Evolutionary conservation across 192 early-diverging fungal species (phyloP), one percentile per base, ranked within the genome.

Genomic region (Spizellomyces punctatus): DNA sequence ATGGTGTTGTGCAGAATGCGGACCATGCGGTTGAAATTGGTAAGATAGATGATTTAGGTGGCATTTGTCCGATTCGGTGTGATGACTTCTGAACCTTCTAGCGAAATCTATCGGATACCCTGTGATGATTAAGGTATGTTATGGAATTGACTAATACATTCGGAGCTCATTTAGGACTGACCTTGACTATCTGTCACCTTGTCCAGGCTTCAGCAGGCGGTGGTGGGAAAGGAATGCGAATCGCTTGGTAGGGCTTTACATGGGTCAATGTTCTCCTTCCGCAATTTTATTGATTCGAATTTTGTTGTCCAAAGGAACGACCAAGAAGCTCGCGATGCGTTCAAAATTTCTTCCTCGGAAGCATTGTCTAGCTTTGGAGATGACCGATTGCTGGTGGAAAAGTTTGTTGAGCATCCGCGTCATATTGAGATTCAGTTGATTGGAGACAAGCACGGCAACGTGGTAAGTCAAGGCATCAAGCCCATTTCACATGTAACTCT

Each of bases 161-260:
- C 3, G 27, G 3, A 36, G 27, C 27, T 36, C 27, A 36, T 36
- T 36, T 36, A 3, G 27, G 3, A 36, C 27, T 36, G 27, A 36
- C 3, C 3, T 36, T 36, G 27, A 36, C 27, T 2, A 36, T 36
- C 27, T 36, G 27, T 36, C 27, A 36, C 27, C 27, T 2, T 36
- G 27, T 36, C 3, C 27, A 36, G 83, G 96, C 96, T 27, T 85
- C 95, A 61, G 91, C 93, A 76, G 96, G 96, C 59, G 96, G 96
- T 52, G 96, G 96, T 73, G 96, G 96, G 12, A 99, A 99, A 83
- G 97, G 96, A 64, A 99, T 99, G 83, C 90, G 97, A 63, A 96
- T 95, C 82, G 95, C 93, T 84, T 55, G 85, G 83, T 73, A 78
- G 83, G 78, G 78, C 4, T n/a, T 60, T 71, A 17, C 6, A 45